Evolutionary conservation across 352 stramenopile species (phyloP).

Genomic region (Phytophthora citricola): DNA sequence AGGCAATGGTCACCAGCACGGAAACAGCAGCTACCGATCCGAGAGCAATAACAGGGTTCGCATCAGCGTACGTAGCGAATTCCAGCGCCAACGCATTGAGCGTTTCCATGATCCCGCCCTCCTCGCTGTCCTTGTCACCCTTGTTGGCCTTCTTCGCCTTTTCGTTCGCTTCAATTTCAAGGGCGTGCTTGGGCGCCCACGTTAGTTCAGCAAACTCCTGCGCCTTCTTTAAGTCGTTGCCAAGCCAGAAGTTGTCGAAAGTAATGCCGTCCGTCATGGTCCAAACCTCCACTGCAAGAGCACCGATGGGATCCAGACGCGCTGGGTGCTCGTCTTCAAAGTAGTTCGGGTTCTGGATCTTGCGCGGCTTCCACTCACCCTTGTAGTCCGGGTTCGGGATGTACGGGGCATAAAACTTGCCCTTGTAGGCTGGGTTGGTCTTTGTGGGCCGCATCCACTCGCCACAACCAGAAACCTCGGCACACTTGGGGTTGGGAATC

Average conservation of each 20-base stretch:
- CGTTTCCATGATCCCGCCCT: slow-evolving; percentile 54
- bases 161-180: slow-evolving; percentile 64
- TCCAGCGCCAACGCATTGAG: slow-evolving; percentile 45
- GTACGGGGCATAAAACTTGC: slow-evolving; percentile 91
- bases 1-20: slow-evolving; percentile 47
- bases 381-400: slow-evolving; percentile 95
- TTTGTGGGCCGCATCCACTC: slow-evolving; percentile 90
- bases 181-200: slow-evolving; percentile 77
- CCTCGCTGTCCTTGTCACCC: slow-evolving; percentile 47
- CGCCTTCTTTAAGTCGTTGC: slow-evolving; percentile 82
- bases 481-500: slow-evolving; percentile 92
- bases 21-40: slow-evolving; percentile 50
- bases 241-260: slow-evolving; percentile 95
- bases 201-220: slow-evolving; percentile 81
- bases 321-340: slow-evolving; percentile 87
- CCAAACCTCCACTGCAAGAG: slow-evolving; percentile 92
- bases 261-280: slow-evolving; percentile 90
- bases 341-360: slow-evolving; percentile 92
- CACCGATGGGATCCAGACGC: slow-evolving; percentile 88
- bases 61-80: slow-evolving; percentile 60
- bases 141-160: slow-evolving; percentile 56
- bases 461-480: slow-evolving; percentile 87
- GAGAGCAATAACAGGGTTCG: slow-evolving; percentile 64
- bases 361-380: slow-evolving; percentile 88
- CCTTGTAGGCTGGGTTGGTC: slow-evolving; percentile 92